phyloP scores from a whole-genome alignment of 345 rosid genomes.

The Iberis pinnata region DNA sequence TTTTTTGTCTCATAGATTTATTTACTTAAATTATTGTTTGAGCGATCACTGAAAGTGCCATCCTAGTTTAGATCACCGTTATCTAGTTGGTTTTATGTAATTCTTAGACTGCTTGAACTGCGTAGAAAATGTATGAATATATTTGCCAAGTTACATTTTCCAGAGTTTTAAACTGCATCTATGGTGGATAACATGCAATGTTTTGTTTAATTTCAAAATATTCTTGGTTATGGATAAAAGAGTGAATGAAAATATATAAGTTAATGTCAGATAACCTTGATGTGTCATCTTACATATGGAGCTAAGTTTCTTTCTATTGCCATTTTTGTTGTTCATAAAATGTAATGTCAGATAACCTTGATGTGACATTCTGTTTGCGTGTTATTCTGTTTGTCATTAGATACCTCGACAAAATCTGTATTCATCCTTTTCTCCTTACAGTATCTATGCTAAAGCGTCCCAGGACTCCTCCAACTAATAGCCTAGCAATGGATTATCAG shows the following conservation, averaged over 20 bases:
- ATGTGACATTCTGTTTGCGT: neutral
- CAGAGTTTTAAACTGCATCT: constrained; percentile 1
- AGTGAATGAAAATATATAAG: neutral
- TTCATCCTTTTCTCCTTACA: constrained; percentile 26
- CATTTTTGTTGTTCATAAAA: constrained; percentile 6
- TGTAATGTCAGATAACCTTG: neutral
- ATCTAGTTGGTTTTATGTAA: neutral
- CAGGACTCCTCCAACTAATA: constrained; percentile 45
- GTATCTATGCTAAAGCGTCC: constrained; percentile 63
- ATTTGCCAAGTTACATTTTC: neutral
- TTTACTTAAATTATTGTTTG: too few species aligned
- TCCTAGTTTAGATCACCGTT: too few species aligned
- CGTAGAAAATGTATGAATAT: neutral
- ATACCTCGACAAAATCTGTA: constrained; percentile 1
- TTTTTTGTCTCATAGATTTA: neutral
- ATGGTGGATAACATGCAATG: neutral
- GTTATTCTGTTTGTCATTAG: neutral
- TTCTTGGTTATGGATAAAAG: neutral
- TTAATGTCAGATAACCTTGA: neutral
- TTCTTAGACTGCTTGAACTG: constrained; percentile 2
- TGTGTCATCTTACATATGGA: too few species aligned
- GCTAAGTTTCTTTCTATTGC: neutral
- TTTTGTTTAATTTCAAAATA: neutral
- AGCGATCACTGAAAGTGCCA: too few species aligned
- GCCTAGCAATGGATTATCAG: constrained; percentile 58